A percentile compares a stretch with the other conserved stretches of the same genome.
Conservation (phyloP, 768 basidiomycete species). For the Pleurotus ostreatus region DNA sequence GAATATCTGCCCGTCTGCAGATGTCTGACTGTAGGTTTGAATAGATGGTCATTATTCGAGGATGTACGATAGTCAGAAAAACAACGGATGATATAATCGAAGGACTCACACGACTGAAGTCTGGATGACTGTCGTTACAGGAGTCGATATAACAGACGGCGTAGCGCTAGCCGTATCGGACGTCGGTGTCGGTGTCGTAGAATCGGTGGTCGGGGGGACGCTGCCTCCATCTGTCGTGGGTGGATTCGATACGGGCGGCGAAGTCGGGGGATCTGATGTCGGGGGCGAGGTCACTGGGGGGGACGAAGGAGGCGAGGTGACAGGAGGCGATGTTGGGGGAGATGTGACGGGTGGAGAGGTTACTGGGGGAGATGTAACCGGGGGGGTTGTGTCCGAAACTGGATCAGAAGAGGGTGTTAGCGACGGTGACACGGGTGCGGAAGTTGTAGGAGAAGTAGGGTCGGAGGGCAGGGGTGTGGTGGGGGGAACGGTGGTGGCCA, state of each 20-base stretch:
- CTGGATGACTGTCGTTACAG: constrained; percentile 1
- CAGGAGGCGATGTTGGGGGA: not conserved
- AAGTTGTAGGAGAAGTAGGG: constrained; percentile 8
- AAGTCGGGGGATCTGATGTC: not conserved
- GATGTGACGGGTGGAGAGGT: not conserved
- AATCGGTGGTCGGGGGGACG: not conserved
- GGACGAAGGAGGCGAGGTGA: not conserved
- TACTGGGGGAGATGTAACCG: not conserved
- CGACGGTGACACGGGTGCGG: constrained; percentile 2
- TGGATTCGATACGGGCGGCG: not conserved
- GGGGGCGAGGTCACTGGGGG: not conserved
- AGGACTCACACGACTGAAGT: constrained; percentile 4
- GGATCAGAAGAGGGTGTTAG: not conserved
- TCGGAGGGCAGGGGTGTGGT: too few species aligned
- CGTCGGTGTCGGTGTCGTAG: not conserved
- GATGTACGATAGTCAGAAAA: too few species aligned
- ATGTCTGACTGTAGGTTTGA: constrained; percentile 1
- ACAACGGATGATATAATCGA: not conserved
- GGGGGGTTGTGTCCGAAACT: not conserved
- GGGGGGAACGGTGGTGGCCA: too few species aligned
- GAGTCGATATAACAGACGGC: constrained; percentile 1
- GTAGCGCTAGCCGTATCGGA: not conserved
- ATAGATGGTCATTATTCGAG: not conserved
- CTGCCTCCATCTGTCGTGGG: not conserved
- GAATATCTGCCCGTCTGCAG: constrained; percentile 23